phyloP scores from a whole-genome alignment of 2,329 filamentous ascomycete species.

The Phyllosticta citribraziliensis region DNA sequence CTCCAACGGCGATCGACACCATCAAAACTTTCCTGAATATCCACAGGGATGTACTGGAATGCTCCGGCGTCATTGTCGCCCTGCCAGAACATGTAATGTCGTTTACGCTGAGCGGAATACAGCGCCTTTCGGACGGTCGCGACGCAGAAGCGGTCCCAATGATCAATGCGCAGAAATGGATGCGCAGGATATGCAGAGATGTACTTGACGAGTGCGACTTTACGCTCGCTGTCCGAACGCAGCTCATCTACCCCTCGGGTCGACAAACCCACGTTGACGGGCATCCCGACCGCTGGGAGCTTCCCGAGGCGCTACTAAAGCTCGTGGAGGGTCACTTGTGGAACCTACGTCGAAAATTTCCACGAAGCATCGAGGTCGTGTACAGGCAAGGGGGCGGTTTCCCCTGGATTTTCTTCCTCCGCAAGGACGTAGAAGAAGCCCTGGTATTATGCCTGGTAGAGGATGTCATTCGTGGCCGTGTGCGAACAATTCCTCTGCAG shows the following conservation, averaged over 20 bases:
- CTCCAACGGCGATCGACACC: constrained; percentile 22
- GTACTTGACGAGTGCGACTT: constrained; percentile 53
- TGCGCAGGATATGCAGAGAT: constrained; percentile 45
- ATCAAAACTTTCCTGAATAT: constrained; percentile 28
- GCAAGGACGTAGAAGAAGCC: constrained; percentile 25
- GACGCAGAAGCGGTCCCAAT: constrained; percentile 36
- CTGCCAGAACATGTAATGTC: constrained; percentile 57
- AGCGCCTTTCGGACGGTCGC: constrained; percentile 43
- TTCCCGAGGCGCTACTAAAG: constrained; percentile 26
- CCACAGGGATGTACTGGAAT: constrained; percentile 32
- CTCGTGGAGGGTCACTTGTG: constrained; percentile 20
- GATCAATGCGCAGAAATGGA: constrained; percentile 41
- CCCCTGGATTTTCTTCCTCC: constrained; percentile 49
- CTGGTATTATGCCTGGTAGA: constrained; percentile 21
- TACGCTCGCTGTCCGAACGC: constrained; percentile 32
- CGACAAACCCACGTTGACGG: constrained; percentile 30
- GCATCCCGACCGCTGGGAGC: constrained; percentile 31
- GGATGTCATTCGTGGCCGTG: constrained; percentile 23
- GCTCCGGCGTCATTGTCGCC: constrained; percentile 46
- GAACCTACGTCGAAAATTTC: constrained; percentile 30
- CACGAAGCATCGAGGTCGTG: constrained; percentile 42
- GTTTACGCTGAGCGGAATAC: constrained; percentile 52
- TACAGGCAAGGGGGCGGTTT: constrained; percentile 30
- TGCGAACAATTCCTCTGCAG: constrained; percentile 18
- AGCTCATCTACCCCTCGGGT: constrained; percentile 37